Evolutionary conservation across 345 rosid species (phyloP), one percentile per base, ranked within the genome.

Genomic region (Ricinus communis): DNA sequence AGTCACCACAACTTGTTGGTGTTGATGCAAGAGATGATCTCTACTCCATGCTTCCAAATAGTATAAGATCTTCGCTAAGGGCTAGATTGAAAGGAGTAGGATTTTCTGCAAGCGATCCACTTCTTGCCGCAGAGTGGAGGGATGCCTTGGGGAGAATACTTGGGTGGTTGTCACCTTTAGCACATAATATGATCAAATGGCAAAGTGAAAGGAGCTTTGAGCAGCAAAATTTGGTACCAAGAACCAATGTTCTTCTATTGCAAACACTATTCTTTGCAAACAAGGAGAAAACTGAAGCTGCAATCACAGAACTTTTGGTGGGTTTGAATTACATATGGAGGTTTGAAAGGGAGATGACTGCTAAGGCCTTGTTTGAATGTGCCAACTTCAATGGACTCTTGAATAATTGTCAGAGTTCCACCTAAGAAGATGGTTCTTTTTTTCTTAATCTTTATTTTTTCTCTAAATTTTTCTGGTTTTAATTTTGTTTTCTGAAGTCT

Each of bases 101-200:
- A 16, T 89, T 88, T 71, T 66, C 85, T 24, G 99, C 93, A 16
- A 83, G 85, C 0, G 97, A 96, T 73, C 83, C 90, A 21, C 83
- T 65, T 24, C 86, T 96, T 6, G 99, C 98, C 64, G 83, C 82
- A 18, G 96, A 91, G 69, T 96, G 99, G 99, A 86, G 78, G 62
- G 84, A 86, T 0, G 99, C 99, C 15, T 57, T 91, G 60, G 88
- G 88, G 52, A 77, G 90, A 82, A 91, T 96, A 28, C 79, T 93
- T 75, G 77, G 81, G 25, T 96, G 99, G 99, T 53, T 96, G 69
- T 84, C 96, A 8, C 99, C 97, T 1, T 62, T 96, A 69, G 99
- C 96, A 1, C 98, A 96, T 68, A 93, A 93, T 56, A 96, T 89
- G 99, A 93, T 96, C 15, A 91, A 85, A 80, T 96, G 99, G 98